Base-by-base conservation (phyloP, 129 eudicot genomes). In the Smallanthus sonchifolius region DNA sequence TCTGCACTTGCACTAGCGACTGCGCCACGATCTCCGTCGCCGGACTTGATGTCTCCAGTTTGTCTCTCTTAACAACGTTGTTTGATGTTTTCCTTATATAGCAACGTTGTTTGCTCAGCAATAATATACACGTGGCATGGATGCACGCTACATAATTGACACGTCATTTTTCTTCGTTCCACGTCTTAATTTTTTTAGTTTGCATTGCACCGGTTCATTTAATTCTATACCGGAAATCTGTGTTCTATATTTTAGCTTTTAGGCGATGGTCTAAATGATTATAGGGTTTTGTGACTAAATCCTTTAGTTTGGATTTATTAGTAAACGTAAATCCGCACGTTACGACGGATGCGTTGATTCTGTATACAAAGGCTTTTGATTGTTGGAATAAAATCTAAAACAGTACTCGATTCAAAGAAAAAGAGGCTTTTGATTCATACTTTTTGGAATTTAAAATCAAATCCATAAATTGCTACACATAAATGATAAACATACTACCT, bases 1-100 rank as follows among this genome's bases (percentile, higher is more conserved):
- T 67, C 65, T 54, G 73, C 13, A 63, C 67, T 36, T 61, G 67
- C 37, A 10, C 65, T 10, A 57, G 38, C 19, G 60, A 17, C 60
- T 55, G 74, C 61, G 47, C 59, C 39, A 13, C 61, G 62, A 37
- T 67, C 47, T 67, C 75, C 56, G 4, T 69, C 28, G 28, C 40
- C 57, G 20, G 67, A 34, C 9, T 61, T 61, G 42, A 32, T 13
- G n/a, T 61, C 67, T 61, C 67, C 67, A 34, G 43, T 34, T 10
- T 17, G 0, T 30, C 7, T 61, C 1, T 13, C 24, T 34, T 24
- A 24, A 24, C 30, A 24, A 24, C 30, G 30, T 24, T 24, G 30
- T 24, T 24, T 56, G 0, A 61, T 34, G 43, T n/a, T 34, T 61
- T 14, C 10, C n/a, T 35, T 61, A 34, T 61, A 10, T 59, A 28